Evolutionary conservation across 331 rosid species (phyloP).

Genomic region (Cydonia oblonga): DNA sequence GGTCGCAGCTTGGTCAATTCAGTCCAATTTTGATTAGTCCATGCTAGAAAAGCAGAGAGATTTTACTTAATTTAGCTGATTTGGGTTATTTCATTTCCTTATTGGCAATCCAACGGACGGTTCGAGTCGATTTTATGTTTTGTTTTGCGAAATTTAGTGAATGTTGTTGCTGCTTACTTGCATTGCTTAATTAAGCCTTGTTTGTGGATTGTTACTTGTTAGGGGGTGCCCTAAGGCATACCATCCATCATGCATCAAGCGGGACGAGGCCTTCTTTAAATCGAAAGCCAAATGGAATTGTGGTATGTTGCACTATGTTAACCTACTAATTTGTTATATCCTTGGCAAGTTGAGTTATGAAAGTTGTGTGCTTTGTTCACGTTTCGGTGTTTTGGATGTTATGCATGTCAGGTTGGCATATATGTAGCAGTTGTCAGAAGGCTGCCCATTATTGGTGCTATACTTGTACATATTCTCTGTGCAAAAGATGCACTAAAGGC

Average conservation of each 20-base stretch:
- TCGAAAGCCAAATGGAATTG: slow-evolving; percentile 98
- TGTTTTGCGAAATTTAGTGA: background rate
- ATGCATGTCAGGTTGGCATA: slow-evolving; percentile 83
- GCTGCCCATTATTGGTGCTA: slow-evolving; percentile 88
- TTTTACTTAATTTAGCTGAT: background rate
- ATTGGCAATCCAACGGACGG: background rate
- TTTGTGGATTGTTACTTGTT: slow-evolving; percentile 4
- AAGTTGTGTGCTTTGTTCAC: background rate
- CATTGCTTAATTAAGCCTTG: background rate
- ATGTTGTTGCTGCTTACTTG: background rate
- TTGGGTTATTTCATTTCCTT: background rate
- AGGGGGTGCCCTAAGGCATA: slow-evolving; percentile 99
- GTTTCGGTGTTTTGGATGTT: background rate
- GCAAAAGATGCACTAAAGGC: slow-evolving; percentile 67
- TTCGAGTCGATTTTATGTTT: background rate
- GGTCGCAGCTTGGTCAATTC: background rate
- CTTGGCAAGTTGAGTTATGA: background rate
- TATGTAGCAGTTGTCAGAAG: slow-evolving; percentile 72
- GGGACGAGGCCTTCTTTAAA: slow-evolving; percentile 81
- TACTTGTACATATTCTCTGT: slow-evolving; percentile 81
- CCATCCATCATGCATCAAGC: slow-evolving; percentile 85
- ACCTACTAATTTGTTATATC: background rate
- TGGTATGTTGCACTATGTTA: slow-evolving; percentile 36
- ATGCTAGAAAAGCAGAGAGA: background rate
- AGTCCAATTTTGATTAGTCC: background rate